Evolutionary conservation across 441 rosid species (phyloP).

Genomic region (Populus hybrid): DNA sequence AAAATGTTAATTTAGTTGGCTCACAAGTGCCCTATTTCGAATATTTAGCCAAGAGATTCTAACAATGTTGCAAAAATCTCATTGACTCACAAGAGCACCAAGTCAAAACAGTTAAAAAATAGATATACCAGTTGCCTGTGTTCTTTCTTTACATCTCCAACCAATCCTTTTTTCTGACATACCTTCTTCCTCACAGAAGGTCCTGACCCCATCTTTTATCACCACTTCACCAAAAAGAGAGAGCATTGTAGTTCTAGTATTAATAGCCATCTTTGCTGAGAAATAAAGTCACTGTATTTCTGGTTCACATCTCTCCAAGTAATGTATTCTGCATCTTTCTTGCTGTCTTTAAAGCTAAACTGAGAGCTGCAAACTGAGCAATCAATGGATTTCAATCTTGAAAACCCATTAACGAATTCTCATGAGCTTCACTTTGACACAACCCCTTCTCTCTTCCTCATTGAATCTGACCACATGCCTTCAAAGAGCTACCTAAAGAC

Average conservation of each 20-base stretch:
- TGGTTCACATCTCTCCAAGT: background rate
- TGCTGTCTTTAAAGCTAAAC: background rate
- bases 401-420: conserved; percentile 46
- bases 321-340: background rate
- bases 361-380: background rate
- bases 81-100: background rate
- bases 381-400: conserved; percentile 63
- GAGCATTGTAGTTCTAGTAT: too few relatives aligned
- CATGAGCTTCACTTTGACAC: conserved; percentile 14
- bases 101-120: too few relatives aligned
- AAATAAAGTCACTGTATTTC: background rate
- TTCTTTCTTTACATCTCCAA: too few relatives aligned
- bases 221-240: background rate
- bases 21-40: background rate
- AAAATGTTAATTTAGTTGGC: background rate
- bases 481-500: conserved; percentile 28
- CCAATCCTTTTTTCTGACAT: too few relatives aligned
- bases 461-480: conserved; percentile 58
- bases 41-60: background rate
- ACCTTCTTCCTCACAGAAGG: background rate
- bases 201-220: background rate
- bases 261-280: too few relatives aligned
- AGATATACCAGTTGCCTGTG: too few relatives aligned
- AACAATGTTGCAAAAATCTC: background rate
- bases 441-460: conserved; percentile 32